phyloP scores from a whole-genome alignment of 2,329 filamentous ascomycete genomes.

The Lizonia empirigonia region DNA sequence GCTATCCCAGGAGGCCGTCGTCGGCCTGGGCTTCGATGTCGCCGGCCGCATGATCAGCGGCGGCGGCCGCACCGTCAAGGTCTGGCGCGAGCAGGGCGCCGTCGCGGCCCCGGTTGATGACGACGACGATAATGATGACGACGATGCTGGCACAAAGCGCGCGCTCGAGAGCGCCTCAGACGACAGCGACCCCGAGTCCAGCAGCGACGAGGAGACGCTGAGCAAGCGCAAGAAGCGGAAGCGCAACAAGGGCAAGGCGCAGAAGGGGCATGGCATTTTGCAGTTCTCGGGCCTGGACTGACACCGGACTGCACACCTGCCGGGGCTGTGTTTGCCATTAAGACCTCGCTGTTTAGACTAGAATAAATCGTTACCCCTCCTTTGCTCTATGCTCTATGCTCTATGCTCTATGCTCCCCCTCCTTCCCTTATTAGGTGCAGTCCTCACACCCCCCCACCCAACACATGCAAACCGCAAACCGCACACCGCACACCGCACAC shows the following conservation, averaged over 20 bases:
- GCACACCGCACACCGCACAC: no score
- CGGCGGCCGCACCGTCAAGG: conserved; percentile 82
- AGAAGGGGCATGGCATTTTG: conserved; percentile 42
- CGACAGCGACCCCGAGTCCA: conserved; percentile 53
- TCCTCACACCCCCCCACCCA: no score
- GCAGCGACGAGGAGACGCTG: conserved; percentile 52
- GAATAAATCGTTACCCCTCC: no score
- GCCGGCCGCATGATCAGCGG: conserved; percentile 87
- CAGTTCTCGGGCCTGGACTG: conserved; percentile 45
- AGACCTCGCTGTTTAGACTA: no score
- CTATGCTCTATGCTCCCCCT: no score
- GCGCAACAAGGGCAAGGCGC: conserved; percentile 46
- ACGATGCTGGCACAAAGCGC: conserved; percentile 48
- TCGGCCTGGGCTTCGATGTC: conserved; percentile 82
- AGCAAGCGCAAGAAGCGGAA: conserved; percentile 53
- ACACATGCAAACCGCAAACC: no score
- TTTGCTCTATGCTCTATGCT: no score
- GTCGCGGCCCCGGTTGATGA: conserved; percentile 59
- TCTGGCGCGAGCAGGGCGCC: conserved; percentile 78
- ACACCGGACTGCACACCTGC: no score
- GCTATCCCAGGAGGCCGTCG: conserved; percentile 72
- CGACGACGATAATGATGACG: conserved; percentile 56
- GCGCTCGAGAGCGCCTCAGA: conserved; percentile 51
- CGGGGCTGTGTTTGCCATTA: no score
- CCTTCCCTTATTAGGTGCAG: no score